A percentile compares a stretch with the other conserved stretches of the same genome.
phyloP scores from a whole-genome alignment of 257 asterid species.

The Ajuga chamaepitys region DNA sequence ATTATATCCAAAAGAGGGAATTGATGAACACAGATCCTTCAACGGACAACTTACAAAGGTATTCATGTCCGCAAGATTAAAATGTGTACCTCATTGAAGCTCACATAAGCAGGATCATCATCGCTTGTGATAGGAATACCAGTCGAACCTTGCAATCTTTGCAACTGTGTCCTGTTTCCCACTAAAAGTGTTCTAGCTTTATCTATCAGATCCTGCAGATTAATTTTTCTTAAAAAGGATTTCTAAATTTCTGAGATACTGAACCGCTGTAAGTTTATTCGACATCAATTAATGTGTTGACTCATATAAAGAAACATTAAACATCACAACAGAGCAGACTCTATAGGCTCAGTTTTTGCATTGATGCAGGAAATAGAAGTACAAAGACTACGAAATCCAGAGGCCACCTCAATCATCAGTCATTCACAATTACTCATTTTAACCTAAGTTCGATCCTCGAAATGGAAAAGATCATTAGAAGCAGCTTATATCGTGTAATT shows the following conservation, averaged over 20 bases:
- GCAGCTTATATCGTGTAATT: too few relatives aligned
- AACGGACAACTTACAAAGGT: not conserved
- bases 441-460: too few relatives aligned
- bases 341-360: not conserved
- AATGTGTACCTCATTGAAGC: constrained; percentile 65
- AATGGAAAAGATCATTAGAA: too few relatives aligned
- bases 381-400: not conserved
- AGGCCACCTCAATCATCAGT: not conserved
- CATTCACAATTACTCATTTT: not conserved
- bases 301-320: not conserved
- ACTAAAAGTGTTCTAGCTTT: constrained; percentile 72
- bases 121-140: constrained; percentile 50
- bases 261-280: not conserved
- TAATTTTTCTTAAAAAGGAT: not conserved
- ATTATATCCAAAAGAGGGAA: not conserved
- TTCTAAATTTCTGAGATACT: not conserved
- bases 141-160: constrained; percentile 59
- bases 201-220: constrained; percentile 82
- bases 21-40: not conserved
- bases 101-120: constrained; percentile 52
- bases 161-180: constrained; percentile 69
- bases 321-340: too few relatives aligned
- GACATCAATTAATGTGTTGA: not conserved
- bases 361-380: not conserved
- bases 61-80: not conserved